A percentile compares a stretch with the other conserved stretches of the same genome.
phyloP scores from a whole-genome alignment of 495 filamentous ascomycete species.

The Podospora fimiseda region DNA sequence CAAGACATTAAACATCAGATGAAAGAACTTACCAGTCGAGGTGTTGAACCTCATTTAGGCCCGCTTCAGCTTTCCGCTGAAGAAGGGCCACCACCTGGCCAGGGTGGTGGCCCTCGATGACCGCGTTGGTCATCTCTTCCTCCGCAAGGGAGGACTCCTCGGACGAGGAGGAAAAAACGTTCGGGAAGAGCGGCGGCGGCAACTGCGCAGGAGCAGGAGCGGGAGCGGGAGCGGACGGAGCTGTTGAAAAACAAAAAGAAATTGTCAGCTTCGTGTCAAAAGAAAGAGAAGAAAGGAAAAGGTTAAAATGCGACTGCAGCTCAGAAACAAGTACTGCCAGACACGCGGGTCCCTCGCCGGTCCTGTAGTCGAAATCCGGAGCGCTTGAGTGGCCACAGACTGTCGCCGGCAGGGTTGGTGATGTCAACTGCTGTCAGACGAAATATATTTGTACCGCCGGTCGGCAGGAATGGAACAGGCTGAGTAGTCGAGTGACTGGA shows the following conservation, averaged over 20 bases:
- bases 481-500: too few relatives aligned
- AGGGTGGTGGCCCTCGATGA: constrained; percentile 8
- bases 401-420: background rate
- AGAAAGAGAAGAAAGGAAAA: background rate
- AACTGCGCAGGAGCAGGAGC: background rate
- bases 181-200: background rate
- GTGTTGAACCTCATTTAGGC: constrained; percentile 13
- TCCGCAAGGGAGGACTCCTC: background rate
- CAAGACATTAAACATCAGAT: too few relatives aligned
- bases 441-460: background rate
- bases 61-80: constrained; percentile 11
- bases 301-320: background rate
- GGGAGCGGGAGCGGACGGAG: background rate
- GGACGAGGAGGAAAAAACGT: constrained; percentile 1
- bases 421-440: background rate
- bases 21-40: constrained; percentile 20
- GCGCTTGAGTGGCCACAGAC: constrained; percentile 3
- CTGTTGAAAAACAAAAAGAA: background rate
- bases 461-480: too few relatives aligned
- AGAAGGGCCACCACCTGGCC: constrained; percentile 6
- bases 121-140: constrained; percentile 14
- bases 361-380: background rate
- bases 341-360: constrained; percentile 7
- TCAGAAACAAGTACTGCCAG: constrained; percentile 1
- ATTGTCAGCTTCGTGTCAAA: background rate